Percentiles rank a stretch among this genome's conserved stretches.
These are phyloP conservation scores for Nicotiana knightiana DNA, from an alignment of 257 asterid genomes.

Conservation along the genomic window DNA sequence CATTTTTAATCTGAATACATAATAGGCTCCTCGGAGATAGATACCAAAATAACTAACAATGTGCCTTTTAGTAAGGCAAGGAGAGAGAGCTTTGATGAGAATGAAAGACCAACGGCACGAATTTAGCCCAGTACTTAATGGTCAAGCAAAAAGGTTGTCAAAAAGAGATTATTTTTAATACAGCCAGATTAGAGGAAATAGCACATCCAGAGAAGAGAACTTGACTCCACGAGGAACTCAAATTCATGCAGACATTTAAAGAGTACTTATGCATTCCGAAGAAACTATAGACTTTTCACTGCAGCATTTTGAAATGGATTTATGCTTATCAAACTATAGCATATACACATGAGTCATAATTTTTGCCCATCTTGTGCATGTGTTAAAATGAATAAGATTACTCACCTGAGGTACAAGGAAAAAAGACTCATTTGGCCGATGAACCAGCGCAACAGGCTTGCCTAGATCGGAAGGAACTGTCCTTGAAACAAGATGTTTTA, in stretches of 20 bases:
- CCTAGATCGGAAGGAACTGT: slow-evolving; percentile 47
- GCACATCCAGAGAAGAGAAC: background rate
- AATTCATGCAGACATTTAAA: background rate
- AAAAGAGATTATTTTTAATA: background rate
- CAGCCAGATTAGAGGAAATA: background rate
- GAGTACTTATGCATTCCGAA: background rate
- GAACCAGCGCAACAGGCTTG: slow-evolving; percentile 68
- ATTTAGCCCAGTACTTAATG: background rate
- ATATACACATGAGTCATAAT: background rate
- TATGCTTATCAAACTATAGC: background rate
- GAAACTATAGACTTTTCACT: background rate
- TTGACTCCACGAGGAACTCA: background rate
- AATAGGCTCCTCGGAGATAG: background rate
- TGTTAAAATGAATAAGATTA: background rate
- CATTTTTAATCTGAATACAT: background rate
- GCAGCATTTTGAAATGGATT: background rate
- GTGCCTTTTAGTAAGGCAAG: background rate
- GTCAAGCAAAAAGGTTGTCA: background rate
- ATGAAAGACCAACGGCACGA: background rate
- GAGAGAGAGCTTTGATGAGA: background rate
- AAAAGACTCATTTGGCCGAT: slow-evolving; percentile 93
- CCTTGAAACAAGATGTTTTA: slow-evolving; percentile 70
- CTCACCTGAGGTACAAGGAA: slow-evolving; percentile 81
- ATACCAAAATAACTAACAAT: background rate
- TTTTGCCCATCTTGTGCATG: background rate